These are phyloP conservation scores for Thecamonas trahens DNA, from an alignment of 78 protist species.

Conservation along the genomic window DNA sequence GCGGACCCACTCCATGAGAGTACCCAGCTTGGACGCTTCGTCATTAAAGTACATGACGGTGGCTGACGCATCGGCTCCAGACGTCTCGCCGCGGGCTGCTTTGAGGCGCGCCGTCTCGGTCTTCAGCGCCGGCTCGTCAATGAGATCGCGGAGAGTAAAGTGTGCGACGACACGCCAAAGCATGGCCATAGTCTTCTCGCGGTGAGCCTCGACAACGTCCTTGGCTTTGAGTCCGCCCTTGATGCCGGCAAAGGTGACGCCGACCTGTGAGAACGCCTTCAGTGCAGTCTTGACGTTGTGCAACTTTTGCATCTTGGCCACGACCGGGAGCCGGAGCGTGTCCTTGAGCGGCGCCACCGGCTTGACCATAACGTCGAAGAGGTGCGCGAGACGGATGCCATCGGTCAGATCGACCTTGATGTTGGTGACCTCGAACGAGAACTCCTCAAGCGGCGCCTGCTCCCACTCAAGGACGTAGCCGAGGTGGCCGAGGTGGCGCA, in stretches of 20 bases:
- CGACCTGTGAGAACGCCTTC: not conserved
- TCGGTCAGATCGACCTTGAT: not conserved
- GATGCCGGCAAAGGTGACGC: not conserved
- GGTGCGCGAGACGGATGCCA: not conserved
- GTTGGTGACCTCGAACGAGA: not conserved
- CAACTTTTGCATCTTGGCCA: not conserved
- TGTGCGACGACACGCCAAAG: not conserved
- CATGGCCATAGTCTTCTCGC: not conserved
- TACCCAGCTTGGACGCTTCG: not conserved
- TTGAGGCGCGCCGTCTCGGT: not conserved
- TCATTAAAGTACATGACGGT: not conserved
- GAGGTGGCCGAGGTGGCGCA: not conserved
- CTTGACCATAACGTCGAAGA: not conserved
- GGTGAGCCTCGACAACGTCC: not conserved
- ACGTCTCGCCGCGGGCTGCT: not conserved
- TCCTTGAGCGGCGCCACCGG: not conserved
- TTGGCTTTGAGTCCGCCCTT: not conserved
- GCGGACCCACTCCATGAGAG: not conserved
- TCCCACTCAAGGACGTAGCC: not conserved
- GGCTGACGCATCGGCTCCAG: not conserved
- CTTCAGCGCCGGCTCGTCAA: not conserved
- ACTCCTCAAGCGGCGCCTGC: not conserved
- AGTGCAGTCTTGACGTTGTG: not conserved
- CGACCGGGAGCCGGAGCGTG: not conserved
- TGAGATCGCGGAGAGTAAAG: not conserved